phyloP scores from a whole-genome alignment of 2,329 filamentous ascomycete species.

The Aspergillus aculeatinus region DNA sequence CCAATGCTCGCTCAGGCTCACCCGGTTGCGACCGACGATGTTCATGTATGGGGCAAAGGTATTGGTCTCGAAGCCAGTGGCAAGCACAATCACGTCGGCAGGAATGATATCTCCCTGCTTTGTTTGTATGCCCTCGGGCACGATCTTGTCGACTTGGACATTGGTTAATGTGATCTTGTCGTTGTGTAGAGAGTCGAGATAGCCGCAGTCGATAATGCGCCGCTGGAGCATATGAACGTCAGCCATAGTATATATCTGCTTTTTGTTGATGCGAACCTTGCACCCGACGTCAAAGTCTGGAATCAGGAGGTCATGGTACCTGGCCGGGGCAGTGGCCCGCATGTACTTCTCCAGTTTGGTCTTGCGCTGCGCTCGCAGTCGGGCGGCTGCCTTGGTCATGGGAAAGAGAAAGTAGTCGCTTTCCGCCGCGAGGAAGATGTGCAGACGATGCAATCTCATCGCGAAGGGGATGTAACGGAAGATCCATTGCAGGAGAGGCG shows the following conservation, averaged over 20 bases:
- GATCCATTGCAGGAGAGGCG: conserved; percentile 51
- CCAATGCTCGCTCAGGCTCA: conserved; percentile 27
- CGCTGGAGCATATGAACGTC: neutral
- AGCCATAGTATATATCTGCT: neutral
- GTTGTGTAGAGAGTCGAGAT: conserved; percentile 10
- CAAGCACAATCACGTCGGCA: conserved; percentile 28
- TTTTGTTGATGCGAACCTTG: neutral
- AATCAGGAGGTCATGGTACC: conserved; percentile 14
- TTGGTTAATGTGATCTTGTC: conserved; percentile 49
- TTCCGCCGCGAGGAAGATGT: conserved; percentile 37
- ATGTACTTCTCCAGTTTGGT: conserved; percentile 42
- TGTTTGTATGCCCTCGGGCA: conserved; percentile 39
- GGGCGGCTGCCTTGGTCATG: conserved; percentile 48
- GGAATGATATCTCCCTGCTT: conserved; percentile 19
- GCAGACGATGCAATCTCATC: conserved; percentile 37
- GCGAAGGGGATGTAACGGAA: conserved; percentile 49
- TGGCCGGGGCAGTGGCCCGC: conserved; percentile 7
- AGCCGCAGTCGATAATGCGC: conserved; percentile 13
- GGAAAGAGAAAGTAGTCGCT: conserved; percentile 29
- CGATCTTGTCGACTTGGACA: conserved; percentile 49
- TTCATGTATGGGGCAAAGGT: conserved; percentile 25
- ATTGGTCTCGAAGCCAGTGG: conserved; percentile 30
- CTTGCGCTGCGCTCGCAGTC: conserved; percentile 31
- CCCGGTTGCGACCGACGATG: conserved; percentile 25
- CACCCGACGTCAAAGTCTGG: conserved; percentile 16